phyloP scores from a whole-genome alignment of 2,329 filamentous ascomycete species.

The Lanzia echinophila region DNA sequence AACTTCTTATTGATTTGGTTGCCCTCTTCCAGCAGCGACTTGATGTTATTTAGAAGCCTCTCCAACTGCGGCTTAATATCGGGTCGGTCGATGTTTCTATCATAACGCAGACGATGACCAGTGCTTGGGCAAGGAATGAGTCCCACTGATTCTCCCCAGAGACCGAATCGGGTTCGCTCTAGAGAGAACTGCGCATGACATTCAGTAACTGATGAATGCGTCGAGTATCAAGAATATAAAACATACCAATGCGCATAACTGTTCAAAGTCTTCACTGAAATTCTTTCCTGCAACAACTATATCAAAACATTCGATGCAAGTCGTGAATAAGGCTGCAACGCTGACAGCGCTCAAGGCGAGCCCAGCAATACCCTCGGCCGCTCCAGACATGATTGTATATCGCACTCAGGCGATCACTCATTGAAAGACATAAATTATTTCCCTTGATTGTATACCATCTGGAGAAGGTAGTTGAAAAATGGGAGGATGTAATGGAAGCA shows the following conservation, averaged over 20 bases:
- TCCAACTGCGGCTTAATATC: conserved; percentile 7
- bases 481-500: too few relatives aligned
- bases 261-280: conserved; percentile 23
- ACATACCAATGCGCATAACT: conserved; percentile 14
- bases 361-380: conserved; percentile 12
- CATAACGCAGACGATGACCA: conserved; percentile 5
- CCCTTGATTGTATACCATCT: too few relatives aligned
- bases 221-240: neutral
- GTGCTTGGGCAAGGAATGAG: conserved; percentile 4
- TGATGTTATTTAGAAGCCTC: conserved; percentile 11
- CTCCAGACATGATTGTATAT: conserved; percentile 1
- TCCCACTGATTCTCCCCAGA: conserved; percentile 16
- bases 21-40: conserved; percentile 7
- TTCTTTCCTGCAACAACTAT: conserved; percentile 20
- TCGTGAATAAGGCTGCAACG: conserved; percentile 22
- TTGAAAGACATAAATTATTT: too few relatives aligned
- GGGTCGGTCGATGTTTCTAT: conserved; percentile 9
- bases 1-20: conserved; percentile 7
- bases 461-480: neutral
- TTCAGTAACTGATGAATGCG: neutral
- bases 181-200: neutral
- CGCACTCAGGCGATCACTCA: too few relatives aligned
- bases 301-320: conserved; percentile 26
- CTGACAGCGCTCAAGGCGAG: conserved; percentile 19
- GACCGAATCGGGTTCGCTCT: conserved; percentile 8